Evolutionary conservation across 768 basidiomycete genomes (phyloP).

Genomic region (Suillus bovinus): DNA sequence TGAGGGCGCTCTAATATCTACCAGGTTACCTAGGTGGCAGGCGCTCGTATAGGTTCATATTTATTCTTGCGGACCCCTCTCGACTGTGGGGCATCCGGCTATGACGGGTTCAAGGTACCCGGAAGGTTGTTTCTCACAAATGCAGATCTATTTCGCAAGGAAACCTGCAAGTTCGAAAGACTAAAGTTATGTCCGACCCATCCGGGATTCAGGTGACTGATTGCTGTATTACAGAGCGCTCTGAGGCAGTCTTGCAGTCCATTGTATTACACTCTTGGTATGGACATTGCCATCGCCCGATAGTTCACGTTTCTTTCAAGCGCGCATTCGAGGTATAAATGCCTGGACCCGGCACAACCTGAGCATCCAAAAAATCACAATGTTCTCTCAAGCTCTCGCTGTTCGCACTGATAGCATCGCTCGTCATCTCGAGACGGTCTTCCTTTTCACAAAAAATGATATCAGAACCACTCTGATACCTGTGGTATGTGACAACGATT

Average conservation of each 20-base stretch:
- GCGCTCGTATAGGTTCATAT: neutral
- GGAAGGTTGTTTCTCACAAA: neutral
- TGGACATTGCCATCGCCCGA: neutral
- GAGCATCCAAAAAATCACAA: neutral
- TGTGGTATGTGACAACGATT: conserved; percentile 13
- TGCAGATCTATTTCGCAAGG: neutral
- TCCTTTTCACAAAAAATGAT: conserved; percentile 26
- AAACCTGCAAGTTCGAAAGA: too few relatives aligned
- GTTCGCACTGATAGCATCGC: conserved; percentile 1
- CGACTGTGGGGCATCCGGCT: neutral
- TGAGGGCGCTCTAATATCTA: neutral
- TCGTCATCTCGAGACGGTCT: conserved; percentile 21
- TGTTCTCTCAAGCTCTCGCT: neutral
- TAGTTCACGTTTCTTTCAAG: neutral
- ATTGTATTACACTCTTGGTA: neutral
- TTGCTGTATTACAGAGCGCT: too few relatives aligned
- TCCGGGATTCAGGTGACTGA: neutral
- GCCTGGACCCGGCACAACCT: neutral
- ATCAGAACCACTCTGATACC: conserved; percentile 21
- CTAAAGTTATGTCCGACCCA: too few relatives aligned
- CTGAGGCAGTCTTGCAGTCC: neutral
- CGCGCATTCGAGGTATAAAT: neutral
- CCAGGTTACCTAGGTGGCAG: too few relatives aligned
- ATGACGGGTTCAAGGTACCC: neutral
- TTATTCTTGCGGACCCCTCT: neutral